Conservation (phyloP, 805 yeast species). For the Myxozyma geophila region DNA sequence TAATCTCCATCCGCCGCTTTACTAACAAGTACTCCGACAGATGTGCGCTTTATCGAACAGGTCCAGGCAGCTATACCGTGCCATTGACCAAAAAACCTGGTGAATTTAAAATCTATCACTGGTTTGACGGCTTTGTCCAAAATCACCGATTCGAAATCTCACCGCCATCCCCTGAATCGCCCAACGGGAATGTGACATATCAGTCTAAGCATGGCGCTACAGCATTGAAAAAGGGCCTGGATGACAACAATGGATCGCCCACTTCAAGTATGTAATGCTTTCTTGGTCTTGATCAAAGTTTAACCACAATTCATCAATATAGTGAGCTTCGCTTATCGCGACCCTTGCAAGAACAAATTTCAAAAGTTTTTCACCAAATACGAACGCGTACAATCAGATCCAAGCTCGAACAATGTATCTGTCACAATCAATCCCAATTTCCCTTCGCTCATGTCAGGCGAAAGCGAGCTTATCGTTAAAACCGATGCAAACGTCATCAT, state of each 20-base stretch:
- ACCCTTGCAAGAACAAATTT: constrained; percentile 22
- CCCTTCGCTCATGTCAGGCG: constrained; percentile 16
- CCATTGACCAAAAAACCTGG: constrained; percentile 15
- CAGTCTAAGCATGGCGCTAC: constrained; percentile 17
- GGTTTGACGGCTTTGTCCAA: constrained; percentile 23
- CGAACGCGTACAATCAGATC: neutral
- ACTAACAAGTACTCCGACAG: neutral
- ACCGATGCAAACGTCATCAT: constrained; percentile 14
- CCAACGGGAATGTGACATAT: constrained; percentile 16
- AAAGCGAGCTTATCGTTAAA: constrained; percentile 7
- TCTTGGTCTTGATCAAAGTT: no score
- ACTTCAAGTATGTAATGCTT: constrained; percentile 1
- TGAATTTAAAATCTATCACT: constrained; percentile 15
- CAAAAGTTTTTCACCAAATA: constrained; percentile 16
- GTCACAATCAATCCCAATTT: constrained; percentile 19
- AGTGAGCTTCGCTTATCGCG: constrained; percentile 17
- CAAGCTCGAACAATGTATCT: neutral
- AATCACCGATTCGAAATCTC: constrained; percentile 12
- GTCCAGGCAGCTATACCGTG: constrained; percentile 23
- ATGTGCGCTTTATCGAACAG: constrained; percentile 15
- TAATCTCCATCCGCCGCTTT: neutral
- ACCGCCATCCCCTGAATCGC: constrained; percentile 9
- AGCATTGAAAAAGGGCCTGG: constrained; percentile 4
- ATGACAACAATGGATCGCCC: constrained; percentile 8
- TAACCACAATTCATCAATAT: no score